A percentile compares a stretch with the other conserved stretches of the same genome.
Evolutionary conservation across 1,284 basidiomycete genomes (phyloP).

Genomic region (Ganoderma lucidum): DNA sequence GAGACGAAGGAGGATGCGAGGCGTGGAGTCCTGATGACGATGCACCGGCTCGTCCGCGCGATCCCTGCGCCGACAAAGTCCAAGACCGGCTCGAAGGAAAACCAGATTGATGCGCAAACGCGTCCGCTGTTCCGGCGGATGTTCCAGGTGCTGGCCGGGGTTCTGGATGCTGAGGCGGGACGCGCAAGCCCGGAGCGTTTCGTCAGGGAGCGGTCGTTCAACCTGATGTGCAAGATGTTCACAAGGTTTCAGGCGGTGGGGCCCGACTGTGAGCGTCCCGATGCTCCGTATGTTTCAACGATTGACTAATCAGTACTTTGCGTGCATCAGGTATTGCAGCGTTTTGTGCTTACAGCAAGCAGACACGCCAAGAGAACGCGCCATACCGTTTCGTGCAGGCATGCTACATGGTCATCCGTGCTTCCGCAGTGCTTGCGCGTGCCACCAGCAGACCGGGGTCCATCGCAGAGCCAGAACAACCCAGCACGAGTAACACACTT

Average conservation of each 20-base stretch:
- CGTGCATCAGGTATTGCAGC: constrained; percentile 20
- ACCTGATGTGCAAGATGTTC: constrained; percentile 31
- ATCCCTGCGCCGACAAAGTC: constrained; percentile 19
- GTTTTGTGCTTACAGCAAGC: constrained; percentile 29
- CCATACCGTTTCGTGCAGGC: constrained; percentile 31
- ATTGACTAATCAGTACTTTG: neutral
- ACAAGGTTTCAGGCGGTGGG: constrained; percentile 30
- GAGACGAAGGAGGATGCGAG: constrained; percentile 20
- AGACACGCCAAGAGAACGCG: constrained; percentile 25
- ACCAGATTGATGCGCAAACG: constrained; percentile 8
- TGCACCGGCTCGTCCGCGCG: constrained; percentile 30
- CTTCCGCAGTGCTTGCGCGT: constrained; percentile 22
- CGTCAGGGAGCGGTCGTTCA: constrained; percentile 29
- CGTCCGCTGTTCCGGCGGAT: constrained; percentile 21
- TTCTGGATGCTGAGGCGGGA: constrained; percentile 16
- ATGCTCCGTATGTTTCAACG: neutral
- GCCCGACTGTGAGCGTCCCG: constrained; percentile 22
- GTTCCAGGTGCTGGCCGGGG: constrained; percentile 25
- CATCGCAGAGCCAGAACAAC: neutral
- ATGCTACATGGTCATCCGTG: constrained; percentile 28
- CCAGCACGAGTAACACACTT: constrained; percentile 1
- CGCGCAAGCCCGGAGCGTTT: constrained; percentile 12
- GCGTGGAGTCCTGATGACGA: constrained; percentile 20
- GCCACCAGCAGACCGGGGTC: neutral
- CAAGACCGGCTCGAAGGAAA: neutral